Evolutionary conservation across 306 rosid genomes (phyloP), one percentile per base, ranked within the genome.

Genomic region (Fragaria vesca): DNA sequence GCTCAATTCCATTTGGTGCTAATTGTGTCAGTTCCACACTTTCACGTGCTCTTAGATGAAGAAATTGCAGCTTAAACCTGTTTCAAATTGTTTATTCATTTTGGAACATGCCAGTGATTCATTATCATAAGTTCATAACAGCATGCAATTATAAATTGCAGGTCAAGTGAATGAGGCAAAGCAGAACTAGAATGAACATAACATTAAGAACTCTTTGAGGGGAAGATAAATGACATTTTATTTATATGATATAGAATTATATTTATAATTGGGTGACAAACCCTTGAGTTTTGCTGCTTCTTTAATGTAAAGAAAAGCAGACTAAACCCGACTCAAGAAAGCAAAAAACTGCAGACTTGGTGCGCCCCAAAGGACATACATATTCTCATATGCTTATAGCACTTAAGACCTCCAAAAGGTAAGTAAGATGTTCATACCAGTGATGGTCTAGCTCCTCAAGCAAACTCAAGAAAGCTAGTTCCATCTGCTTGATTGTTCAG

Each of bases 241-340:
- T 71, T 71, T 76, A 52, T 76, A 11, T 76, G 34, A 76, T 61
- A 45, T 10, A 20, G 28, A 71, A 67, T 43, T 42, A 51, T 52
- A 63, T 63, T 18, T 24, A 58, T 76, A 67, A 58, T 51, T 81
- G 76, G 77, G 83, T 18, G 40, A 72, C 12, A 40, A 81, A 46
- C 54, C 71, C 77, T 62, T 36, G 68, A 18, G 47, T 65, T 54
- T 73, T 70, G 71, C 60, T 1, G 74, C 81, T 70, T 69, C 70
- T 82, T 80, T 79, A 79, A 77, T 78, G 66, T 2, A 74, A 62
- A 50, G 66, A 82, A 82, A 78, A 67, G 42, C 43, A 76, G 61
- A 30, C 21, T 46, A 9, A 34, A 28, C 51, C 28, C 11, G 57
- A 62, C 71, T 62, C 58, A 30, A 20, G 38, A 40, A 61, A 60